A percentile compares a stretch with the other conserved stretches of the same genome.
phyloP scores from a whole-genome alignment of 2,329 filamentous ascomycete genomes.

The Fusarium beomiforme region DNA sequence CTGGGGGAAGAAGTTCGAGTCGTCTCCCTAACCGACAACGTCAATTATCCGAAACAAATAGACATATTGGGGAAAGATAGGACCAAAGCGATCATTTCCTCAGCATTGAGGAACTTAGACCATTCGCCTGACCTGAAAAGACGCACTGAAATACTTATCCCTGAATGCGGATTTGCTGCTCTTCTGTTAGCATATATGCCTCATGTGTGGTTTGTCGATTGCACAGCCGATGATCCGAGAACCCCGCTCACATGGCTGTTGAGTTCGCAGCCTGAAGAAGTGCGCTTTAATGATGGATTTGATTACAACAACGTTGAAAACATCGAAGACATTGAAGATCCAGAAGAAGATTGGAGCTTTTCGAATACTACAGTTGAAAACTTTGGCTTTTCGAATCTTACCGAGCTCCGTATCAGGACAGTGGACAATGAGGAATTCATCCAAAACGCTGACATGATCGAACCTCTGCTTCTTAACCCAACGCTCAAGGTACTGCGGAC shows the following conservation, averaged over 20 bases:
- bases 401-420: neutral
- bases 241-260: neutral
- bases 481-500: neutral
- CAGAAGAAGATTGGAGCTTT: neutral
- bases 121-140: neutral
- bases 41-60: rapidly evolving
- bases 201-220: neutral
- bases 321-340: neutral
- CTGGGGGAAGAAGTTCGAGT: neutral
- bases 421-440: rapidly evolving
- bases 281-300: too few relatives aligned
- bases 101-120: neutral
- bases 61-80: neutral
- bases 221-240: rapidly evolving
- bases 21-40: neutral
- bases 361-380: neutral
- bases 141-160: rapidly evolving
- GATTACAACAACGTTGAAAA: too few relatives aligned
- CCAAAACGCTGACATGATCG: neutral
- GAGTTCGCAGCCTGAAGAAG: neutral
- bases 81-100: rapidly evolving
- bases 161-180: neutral
- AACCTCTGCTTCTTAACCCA: neutral
- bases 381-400: neutral
- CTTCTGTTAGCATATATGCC: neutral